Evolutionary conservation across 768 basidiomycete genomes (phyloP), one percentile per base, ranked within the genome.

Genomic region (Aureoboletus auriporus): DNA sequence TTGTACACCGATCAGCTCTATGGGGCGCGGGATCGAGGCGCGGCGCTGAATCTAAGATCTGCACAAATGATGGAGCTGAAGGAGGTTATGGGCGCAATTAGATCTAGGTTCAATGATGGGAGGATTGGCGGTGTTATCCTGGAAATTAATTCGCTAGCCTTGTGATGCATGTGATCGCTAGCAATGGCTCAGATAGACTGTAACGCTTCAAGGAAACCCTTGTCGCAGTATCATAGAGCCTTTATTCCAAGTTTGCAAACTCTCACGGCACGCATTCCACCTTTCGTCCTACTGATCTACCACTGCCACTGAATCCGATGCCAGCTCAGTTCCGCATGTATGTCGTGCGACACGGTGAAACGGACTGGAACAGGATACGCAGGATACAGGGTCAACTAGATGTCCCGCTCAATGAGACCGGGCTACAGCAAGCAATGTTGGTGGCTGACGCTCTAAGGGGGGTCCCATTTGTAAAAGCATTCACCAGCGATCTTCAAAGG

Each of bases 351-450:
- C 89, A 91, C 56, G 89, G 86, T 16, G 86, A 91, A 71, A 91
- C 89, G 23, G 75, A 80, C 36, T 82, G 76, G 59, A 90, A 90
- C 65, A 67, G 72, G 44, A 65, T 69, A 6, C 70, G 72, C 23
- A 79, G 86, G 48, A 76, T 88, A 39, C 89, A 92, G 71, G 89
- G 89, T 35, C 89, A 92, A 8, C 57, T 79, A 47, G 84, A 92
- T 66, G 83, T 82, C 7, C 53, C 64, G 35, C 72, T 92, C 59
- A 90, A 90, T 55, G 76, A 72, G 13, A 67, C 63, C 4, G 89
- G 89, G 12, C 46, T 73, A 40, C 68, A 69, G 45, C 88, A 92
- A 63, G 84, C 84, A 17, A 58, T 60, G 47, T 65, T 73, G 46
- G 76, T 82, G 2, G 85, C 77, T 2, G 66, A 74, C 51, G 76